Evolutionary conservation across 2,329 filamentous ascomycete genomes (phyloP), one percentile per base, ranked within the genome.

Genomic region (Cyphellophora attinorum): DNA sequence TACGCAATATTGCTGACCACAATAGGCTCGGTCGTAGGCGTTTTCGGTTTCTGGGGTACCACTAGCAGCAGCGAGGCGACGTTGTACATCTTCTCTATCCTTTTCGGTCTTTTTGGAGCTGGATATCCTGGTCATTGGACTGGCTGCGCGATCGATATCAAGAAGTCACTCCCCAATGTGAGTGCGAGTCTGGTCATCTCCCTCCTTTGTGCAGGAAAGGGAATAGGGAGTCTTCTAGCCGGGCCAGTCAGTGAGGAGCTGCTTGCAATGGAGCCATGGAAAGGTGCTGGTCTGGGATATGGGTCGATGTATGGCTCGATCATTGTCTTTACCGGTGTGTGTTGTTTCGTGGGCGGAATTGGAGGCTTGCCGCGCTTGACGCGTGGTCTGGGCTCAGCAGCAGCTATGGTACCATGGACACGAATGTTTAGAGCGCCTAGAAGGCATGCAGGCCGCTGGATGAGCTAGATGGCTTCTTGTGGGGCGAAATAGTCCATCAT

Each of bases 201-300:
- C 21, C 56, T 64, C 11, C 52, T 72, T 34, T 60, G 60, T 6
- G 62, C 62, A 6, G 68, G 68, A 0, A 64, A 67, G 29, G 70
- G 69, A 0, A 57, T 72, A 13, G 68, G 69, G 3, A 67, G 64
- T 47, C 52, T 74, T 6, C 58, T 64, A 6, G 63, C 59, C 39
- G 70, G 70, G 3, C 69, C 70, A 0, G 48, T 73, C 27, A 70
- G 67, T 31, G 67, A 70, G 46, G 58, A 53, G 8, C 27, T 40
- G 15, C 18, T 40, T 13, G n/a, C 11, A 13, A 15, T 29, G 27
- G 13, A 29, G 27, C 27, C 11, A 29, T n/a, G 27, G 11, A 6
- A 29, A 8, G 27, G 13, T 10, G 8, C 21, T 25, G 21, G 8
- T 8, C n/a, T 25, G 21, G 21, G 8, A 8, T 25, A 25, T 25